Evolutionary conservation across 179 eudicot genomes (phyloP).

Genomic region (Gypsophila paniculata): DNA sequence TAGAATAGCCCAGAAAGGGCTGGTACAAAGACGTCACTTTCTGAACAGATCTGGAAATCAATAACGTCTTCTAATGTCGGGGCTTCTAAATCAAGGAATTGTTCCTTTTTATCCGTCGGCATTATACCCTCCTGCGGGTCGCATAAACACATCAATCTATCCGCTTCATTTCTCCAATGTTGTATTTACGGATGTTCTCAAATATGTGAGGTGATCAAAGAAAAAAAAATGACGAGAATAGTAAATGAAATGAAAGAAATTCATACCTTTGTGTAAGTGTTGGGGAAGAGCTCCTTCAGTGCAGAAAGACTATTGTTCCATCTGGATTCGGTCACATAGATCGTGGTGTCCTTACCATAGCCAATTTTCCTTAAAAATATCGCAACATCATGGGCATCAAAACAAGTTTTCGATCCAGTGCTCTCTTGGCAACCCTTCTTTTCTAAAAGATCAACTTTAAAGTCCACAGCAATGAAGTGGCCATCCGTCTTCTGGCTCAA

Average conservation of each 20-base stretch:
- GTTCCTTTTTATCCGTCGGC: constrained; percentile 74
- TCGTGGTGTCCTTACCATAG: constrained; percentile 73
- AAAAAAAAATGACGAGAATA: background rate
- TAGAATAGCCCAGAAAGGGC: constrained; percentile 86
- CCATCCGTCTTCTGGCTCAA: constrained; percentile 77
- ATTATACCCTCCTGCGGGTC: constrained; percentile 69
- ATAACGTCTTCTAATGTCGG: constrained; percentile 72
- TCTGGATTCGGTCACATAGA: constrained; percentile 88
- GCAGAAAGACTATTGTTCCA: constrained; percentile 84
- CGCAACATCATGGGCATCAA: constrained; percentile 72
- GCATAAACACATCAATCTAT: constrained; percentile 3
- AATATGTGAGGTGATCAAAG: background rate
- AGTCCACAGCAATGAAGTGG: constrained; percentile 76
- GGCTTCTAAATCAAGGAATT: constrained; percentile 55
- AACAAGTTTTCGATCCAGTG: constrained; percentile 65
- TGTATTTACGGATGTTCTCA: background rate
- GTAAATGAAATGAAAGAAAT: constrained; percentile 1
- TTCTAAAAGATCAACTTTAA: constrained; percentile 71
- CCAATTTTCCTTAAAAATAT: constrained; percentile 68
- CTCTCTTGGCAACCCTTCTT: constrained; percentile 69
- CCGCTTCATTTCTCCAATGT: background rate
- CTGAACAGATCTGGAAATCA: constrained; percentile 70
- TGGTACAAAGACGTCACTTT: constrained; percentile 77
- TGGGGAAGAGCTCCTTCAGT: constrained; percentile 83
- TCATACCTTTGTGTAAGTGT: constrained; percentile 89